These are phyloP conservation scores for Didymella pomorum DNA, from an alignment of 2,329 filamentous ascomycete genomes.

Conservation along the genomic window DNA sequence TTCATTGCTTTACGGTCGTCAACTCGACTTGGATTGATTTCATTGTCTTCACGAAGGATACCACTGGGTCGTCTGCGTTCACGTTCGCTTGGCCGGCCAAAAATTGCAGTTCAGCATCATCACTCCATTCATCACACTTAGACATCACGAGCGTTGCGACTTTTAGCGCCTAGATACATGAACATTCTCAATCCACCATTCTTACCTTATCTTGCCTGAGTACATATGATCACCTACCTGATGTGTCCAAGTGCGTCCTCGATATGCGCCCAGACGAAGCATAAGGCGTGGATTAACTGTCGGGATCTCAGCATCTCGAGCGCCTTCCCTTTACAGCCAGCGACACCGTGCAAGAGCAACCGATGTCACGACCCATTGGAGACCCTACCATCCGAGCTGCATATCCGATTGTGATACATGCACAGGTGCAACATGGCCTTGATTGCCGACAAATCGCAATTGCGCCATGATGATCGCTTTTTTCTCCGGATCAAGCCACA, in stretches of 20 bases:
- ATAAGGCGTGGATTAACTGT: background rate
- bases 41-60: conserved; percentile 28
- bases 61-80: conserved; percentile 26
- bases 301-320: background rate
- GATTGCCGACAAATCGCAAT: conserved; percentile 10
- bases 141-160: conserved; percentile 32
- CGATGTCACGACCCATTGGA: background rate
- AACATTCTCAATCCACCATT: conserved; percentile 20
- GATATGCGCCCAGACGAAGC: background rate
- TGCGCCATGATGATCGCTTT: conserved; percentile 1
- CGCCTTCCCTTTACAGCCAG: conserved; percentile 2
- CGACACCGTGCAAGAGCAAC: background rate
- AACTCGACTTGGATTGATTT: conserved; percentile 17
- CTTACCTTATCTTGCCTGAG: background rate
- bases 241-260: background rate
- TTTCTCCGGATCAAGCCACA: background rate
- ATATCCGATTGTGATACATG: background rate
- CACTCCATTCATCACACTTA: conserved; percentile 22
- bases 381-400: background rate
- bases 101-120: conserved; percentile 27
- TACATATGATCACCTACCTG: conserved; percentile 41
- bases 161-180: conserved; percentile 33
- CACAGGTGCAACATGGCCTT: conserved; percentile 1
- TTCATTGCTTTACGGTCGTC: conserved; percentile 21
- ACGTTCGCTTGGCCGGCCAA: conserved; percentile 21